A percentile compares a stretch with the other conserved stretches of the same genome.
These are phyloP conservation scores for Dentipellis sp. DNA, from an alignment of 768 basidiomycete genomes.

Conservation along the genomic window DNA sequence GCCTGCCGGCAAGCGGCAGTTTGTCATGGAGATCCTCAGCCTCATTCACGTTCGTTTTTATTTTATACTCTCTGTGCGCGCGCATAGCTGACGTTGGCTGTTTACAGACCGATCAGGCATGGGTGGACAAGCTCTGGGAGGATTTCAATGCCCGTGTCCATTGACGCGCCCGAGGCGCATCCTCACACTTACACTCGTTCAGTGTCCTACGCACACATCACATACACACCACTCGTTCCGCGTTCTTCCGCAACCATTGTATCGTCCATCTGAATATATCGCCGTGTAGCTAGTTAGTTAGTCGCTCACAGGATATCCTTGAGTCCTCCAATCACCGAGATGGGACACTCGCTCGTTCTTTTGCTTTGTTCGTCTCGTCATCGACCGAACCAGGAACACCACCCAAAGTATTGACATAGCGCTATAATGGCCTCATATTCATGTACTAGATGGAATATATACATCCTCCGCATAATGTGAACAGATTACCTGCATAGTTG, in stretches of 20 bases:
- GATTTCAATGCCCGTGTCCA: constrained; percentile 28
- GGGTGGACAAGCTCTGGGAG: constrained; percentile 53
- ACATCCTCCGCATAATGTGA: background rate
- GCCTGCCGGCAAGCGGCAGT: constrained; percentile 25
- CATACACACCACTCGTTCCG: no score
- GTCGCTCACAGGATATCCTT: no score
- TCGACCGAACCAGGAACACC: no score
- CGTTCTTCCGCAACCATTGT: no score
- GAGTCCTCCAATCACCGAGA: no score
- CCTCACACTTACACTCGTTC: no score
- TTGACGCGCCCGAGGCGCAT: no score
- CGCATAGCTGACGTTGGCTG: background rate
- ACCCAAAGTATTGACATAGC: background rate
- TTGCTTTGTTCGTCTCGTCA: no score
- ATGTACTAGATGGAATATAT: background rate
- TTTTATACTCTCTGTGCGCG: background rate
- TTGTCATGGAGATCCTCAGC: constrained; percentile 65
- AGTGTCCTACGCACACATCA: no score
- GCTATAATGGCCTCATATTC: background rate
- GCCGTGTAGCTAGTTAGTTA: no score
- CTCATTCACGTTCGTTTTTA: constrained; percentile 29
- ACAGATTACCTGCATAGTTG: background rate
- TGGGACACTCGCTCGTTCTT: no score
- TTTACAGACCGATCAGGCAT: constrained; percentile 50
- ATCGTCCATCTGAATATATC: no score